These are phyloP conservation scores for Saturnispora hagleri DNA, from an alignment of 805 yeast genomes.

Conservation along the genomic window DNA sequence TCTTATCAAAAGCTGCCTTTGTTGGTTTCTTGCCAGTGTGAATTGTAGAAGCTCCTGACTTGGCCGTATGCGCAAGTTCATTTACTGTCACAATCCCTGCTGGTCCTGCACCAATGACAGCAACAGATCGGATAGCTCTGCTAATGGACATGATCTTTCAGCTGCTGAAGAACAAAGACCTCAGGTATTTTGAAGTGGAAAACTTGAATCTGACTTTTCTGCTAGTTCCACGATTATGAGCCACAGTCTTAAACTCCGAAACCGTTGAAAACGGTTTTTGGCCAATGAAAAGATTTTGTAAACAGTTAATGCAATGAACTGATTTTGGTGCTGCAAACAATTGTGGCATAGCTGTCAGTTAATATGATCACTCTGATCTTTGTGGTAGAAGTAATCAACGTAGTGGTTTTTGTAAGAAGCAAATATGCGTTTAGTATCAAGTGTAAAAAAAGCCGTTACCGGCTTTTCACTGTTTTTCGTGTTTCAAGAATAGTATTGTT, in stretches of 20 bases:
- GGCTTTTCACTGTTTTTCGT: too few species aligned
- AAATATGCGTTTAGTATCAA: too few species aligned
- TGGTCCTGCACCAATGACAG: constrained; percentile 35
- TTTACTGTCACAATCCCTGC: constrained; percentile 30
- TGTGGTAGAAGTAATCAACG: too few species aligned
- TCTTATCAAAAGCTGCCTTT: constrained; percentile 25
- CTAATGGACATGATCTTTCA: constrained; percentile 1
- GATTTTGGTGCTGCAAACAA: not conserved
- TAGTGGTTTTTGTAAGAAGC: too few species aligned
- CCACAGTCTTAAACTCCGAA: constrained; percentile 3
- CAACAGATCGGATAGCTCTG: constrained; percentile 18
- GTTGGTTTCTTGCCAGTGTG: not conserved
- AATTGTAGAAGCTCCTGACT: constrained; percentile 22
- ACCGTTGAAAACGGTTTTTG: not conserved
- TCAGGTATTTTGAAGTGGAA: too few species aligned
- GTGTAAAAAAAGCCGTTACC: too few species aligned
- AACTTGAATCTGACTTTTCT: not conserved
- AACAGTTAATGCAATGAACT: not conserved
- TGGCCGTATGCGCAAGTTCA: constrained; percentile 26
- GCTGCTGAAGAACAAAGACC: not conserved
- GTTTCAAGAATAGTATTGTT: too few species aligned
- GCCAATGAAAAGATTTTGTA: not conserved
- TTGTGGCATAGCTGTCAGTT: not conserved
- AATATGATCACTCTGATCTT: too few species aligned
- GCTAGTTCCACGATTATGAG: not conserved